Evolutionary conservation across 257 asterid genomes (phyloP).

Genomic region (Solanum chiquidenum): DNA sequence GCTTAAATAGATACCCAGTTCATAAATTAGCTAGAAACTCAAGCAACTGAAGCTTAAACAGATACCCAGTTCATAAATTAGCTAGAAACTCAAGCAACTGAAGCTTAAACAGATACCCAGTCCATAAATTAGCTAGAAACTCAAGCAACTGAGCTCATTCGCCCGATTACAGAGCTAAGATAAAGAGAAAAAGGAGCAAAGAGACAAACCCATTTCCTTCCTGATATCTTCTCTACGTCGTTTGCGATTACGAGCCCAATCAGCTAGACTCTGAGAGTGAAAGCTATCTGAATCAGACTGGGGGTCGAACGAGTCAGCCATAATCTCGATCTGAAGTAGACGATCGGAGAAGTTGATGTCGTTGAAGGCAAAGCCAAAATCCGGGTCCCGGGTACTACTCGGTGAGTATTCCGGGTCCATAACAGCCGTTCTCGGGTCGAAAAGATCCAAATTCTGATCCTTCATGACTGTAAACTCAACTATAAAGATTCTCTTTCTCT

Average conservation of each 20-base stretch:
- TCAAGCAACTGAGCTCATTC: not conserved
- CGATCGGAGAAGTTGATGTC: conserved; percentile 65
- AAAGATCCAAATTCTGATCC: conserved; percentile 49
- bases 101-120: not conserved
- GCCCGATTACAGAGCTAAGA: not conserved
- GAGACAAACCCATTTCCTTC: conserved; percentile 30
- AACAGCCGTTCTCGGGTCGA: conserved; percentile 54
- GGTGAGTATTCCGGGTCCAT: conserved; percentile 47
- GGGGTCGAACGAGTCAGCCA: conserved; percentile 26
- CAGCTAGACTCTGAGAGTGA: conserved; percentile 23
- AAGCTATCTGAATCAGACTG: conserved; percentile 24
- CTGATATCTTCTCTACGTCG: conserved; percentile 36
- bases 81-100: not conserved
- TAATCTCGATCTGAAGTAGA: conserved; percentile 48
- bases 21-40: not conserved
- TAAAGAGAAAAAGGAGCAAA: not conserved
- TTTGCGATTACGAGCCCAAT: conserved; percentile 44
- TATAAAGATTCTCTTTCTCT: not conserved
- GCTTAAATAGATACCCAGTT: not conserved
- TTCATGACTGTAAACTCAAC: conserved; percentile 13
- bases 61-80: not conserved
- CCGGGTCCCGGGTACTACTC: conserved; percentile 22
- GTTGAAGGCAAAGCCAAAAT: conserved; percentile 69
- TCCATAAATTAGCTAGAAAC: not conserved
- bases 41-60: not conserved